Percentiles rank a stretch among this genome's conserved stretches.
Conservation (phyloP, 2,329 filamentous ascomycete species). For the Hypoxylon sp. region DNA sequence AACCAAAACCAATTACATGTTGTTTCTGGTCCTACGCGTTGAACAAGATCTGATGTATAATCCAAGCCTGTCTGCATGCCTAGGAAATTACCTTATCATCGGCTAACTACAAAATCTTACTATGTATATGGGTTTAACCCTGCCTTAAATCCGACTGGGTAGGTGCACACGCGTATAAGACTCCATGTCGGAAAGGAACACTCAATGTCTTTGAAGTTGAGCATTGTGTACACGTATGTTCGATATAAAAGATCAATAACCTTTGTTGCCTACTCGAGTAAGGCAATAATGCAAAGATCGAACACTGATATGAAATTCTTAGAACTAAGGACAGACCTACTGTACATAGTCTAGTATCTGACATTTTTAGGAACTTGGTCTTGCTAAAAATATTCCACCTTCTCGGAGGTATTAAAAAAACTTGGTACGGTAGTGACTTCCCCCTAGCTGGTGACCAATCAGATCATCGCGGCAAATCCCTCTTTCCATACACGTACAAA, state of each 20-base stretch:
- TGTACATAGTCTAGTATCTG: constrained; percentile 6
- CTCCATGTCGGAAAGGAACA: neutral
- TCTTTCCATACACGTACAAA: constrained; percentile 7
- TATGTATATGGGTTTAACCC: neutral
- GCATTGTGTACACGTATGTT: neutral
- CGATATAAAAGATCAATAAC: too few species aligned
- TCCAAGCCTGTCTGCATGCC: neutral
- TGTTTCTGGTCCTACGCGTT: constrained; percentile 27
- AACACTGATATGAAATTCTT: constrained; percentile 3
- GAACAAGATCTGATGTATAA: neutral
- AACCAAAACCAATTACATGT: constrained; percentile 16
- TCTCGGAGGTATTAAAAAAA: constrained; percentile 1
- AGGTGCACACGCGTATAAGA: neutral
- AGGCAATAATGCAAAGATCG: neutral
- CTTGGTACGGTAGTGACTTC: neutral
- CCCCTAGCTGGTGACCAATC: constrained; percentile 4
- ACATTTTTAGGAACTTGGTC: constrained; percentile 1
- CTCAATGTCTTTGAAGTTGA: neutral
- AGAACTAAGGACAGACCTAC: constrained; percentile 8
- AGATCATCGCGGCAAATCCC: constrained; percentile 20
- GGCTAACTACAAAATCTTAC: neutral
- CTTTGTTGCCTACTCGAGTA: too few species aligned
- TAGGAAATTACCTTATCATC: neutral
- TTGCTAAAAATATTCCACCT: constrained; percentile 7
- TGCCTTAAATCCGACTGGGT: neutral